A percentile compares a stretch with the other conserved stretches of the same genome.
These are phyloP conservation scores for Quercus ilex DNA, from an alignment of 306 rosid species.

Conservation along the genomic window DNA sequence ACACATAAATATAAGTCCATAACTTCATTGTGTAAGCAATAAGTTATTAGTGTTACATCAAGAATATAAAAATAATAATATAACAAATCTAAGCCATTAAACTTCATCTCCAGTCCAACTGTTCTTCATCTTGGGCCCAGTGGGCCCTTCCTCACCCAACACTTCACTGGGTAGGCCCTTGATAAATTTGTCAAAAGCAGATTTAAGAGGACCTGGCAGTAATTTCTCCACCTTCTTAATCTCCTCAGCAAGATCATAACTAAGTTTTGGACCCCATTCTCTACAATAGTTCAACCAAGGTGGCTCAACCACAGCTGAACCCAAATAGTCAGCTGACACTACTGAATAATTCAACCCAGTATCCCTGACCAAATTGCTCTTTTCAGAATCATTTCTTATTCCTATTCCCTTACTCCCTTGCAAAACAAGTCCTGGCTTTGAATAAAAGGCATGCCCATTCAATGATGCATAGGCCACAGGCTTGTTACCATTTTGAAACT, in stretches of 20 bases:
- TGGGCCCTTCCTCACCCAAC: constrained; percentile 73
- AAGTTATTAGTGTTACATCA: too few species aligned
- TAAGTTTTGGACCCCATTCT: constrained; percentile 73
- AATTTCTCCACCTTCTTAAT: constrained; percentile 32
- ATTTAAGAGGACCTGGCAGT: constrained; percentile 40
- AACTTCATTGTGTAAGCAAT: too few species aligned
- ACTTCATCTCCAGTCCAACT: constrained; percentile 78
- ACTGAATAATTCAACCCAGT: constrained; percentile 30
- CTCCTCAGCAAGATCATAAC: constrained; percentile 37
- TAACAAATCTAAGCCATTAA: background rate
- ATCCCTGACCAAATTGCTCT: constrained; percentile 45
- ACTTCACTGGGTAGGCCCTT: constrained; percentile 50
- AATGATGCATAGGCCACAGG: constrained; percentile 55
- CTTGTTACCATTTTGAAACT: constrained; percentile 45
- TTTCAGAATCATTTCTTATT: constrained; percentile 56
- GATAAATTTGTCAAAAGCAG: constrained; percentile 17
- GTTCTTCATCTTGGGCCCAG: constrained; percentile 65
- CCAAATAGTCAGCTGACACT: constrained; percentile 54
- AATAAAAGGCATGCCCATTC: constrained; percentile 58
- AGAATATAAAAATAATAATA: too few species aligned
- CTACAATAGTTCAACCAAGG: constrained; percentile 59
- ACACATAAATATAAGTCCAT: too few species aligned
- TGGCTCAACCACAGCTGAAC: constrained; percentile 35
- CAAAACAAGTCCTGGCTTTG: constrained; percentile 56
- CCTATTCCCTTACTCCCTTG: constrained; percentile 58